Conservation (phyloP, 2,329 filamentous ascomycete genomes). For the Fusarium papillatum region DNA sequence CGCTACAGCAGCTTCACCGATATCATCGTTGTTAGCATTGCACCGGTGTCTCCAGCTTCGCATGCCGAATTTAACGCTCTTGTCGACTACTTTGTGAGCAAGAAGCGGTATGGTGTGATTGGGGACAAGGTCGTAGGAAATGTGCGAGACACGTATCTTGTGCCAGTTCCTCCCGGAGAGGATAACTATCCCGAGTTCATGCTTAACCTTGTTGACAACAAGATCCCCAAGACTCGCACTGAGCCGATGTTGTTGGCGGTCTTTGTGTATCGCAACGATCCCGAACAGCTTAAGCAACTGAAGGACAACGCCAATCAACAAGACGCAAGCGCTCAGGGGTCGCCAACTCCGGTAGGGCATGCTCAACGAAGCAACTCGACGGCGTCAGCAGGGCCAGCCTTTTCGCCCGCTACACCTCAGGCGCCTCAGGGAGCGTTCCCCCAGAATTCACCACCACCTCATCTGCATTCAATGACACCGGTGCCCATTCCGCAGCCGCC, state of each 20-base stretch:
- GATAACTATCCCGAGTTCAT: slow-evolving; percentile 86
- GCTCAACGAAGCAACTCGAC: slow-evolving; percentile 61
- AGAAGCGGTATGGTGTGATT: slow-evolving; percentile 89
- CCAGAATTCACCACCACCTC: slow-evolving; percentile 50
- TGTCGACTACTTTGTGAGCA: slow-evolving; percentile 88
- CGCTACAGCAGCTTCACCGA: slow-evolving; percentile 87
- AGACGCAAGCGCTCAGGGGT: slow-evolving; percentile 34
- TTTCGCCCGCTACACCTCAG: slow-evolving; percentile 66
- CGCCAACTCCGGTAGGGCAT: slow-evolving; percentile 52
- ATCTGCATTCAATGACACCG: slow-evolving; percentile 51
- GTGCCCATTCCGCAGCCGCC: slow-evolving; percentile 52
- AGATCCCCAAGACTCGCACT: slow-evolving; percentile 77
- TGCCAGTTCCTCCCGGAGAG: slow-evolving; percentile 83
- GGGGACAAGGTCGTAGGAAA: slow-evolving; percentile 80
- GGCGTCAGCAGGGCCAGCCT: slow-evolving; percentile 58
- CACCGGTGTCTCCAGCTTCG: slow-evolving; percentile 72
- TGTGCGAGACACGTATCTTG: slow-evolving; percentile 91
- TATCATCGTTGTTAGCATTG: slow-evolving; percentile 83
- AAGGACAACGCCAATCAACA: slow-evolving; percentile 37
- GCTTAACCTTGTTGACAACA: slow-evolving; percentile 87
- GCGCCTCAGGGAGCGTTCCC: slow-evolving; percentile 49
- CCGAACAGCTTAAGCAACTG: slow-evolving; percentile 49
- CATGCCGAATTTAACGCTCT: slow-evolving; percentile 78
- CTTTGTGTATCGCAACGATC: slow-evolving; percentile 83
- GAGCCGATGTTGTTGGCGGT: slow-evolving; percentile 87